These are phyloP conservation scores for Podospora pseudocomata DNA, from an alignment of 495 filamentous ascomycete genomes.

Conservation along the genomic window DNA sequence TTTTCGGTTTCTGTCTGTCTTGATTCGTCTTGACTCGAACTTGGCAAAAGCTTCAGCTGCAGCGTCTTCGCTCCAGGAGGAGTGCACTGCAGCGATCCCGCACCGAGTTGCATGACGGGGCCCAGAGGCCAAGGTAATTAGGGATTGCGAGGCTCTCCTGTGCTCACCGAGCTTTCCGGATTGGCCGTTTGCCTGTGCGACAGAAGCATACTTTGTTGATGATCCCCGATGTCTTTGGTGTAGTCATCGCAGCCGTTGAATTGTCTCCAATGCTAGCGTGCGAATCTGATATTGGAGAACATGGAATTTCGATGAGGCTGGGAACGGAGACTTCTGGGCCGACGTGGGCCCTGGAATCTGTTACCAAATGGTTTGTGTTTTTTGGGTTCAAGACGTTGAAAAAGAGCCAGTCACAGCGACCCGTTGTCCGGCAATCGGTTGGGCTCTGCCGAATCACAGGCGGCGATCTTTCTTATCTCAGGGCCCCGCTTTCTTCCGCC, in stretches of 20 bases:
- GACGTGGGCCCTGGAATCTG: slow-evolving; percentile 16
- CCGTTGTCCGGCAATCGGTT: neutral
- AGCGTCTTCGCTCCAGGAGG: neutral
- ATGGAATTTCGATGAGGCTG: slow-evolving; percentile 5
- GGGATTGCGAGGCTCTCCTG: neutral
- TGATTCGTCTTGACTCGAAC: slow-evolving; percentile 2
- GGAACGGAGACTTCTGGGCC: neutral
- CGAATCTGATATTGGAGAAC: neutral
- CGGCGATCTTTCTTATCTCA: slow-evolving; percentile 19
- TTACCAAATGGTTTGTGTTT: slow-evolving; percentile 24
- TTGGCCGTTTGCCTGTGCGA: neutral
- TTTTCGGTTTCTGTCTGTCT: neutral
- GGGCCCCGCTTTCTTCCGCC: slow-evolving; percentile 13
- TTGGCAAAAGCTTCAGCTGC: slow-evolving; percentile 12
- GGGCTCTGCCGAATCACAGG: slow-evolving; percentile 16
- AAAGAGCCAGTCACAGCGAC: slow-evolving; percentile 4
- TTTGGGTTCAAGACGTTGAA: slow-evolving; percentile 15
- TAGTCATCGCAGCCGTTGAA: neutral
- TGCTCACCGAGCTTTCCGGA: neutral
- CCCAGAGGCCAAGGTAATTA: neutral
- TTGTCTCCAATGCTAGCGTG: neutral
- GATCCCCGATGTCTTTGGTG: neutral
- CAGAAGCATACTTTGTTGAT: neutral
- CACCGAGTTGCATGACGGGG: neutral
- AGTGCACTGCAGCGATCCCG: neutral